Evolutionary conservation across 2,329 filamentous ascomycete genomes (phyloP), one percentile per base, ranked within the genome.

Genomic region (Xylaria sp.): DNA sequence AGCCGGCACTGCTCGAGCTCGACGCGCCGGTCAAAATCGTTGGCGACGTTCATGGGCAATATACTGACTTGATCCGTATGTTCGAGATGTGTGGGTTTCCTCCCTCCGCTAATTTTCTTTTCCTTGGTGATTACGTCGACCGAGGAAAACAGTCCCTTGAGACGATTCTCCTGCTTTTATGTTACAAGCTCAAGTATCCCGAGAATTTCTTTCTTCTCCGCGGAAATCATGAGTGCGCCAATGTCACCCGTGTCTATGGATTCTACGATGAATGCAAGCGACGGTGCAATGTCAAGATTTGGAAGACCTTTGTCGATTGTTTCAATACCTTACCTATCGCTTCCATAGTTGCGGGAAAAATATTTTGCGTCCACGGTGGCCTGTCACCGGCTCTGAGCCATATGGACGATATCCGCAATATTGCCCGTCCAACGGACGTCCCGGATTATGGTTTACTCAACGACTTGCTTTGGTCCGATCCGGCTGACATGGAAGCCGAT

Each of bases 261-360:
- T 99, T 99, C 86, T 99, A 99, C 86, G 96, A 99, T 79, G 95
- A 99, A 84, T 99, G 95, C 90, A 99, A 99, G 87, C 92, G 96
- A 80, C 89, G 95, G 76, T 98, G 97, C 86, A 99, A 98, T 84
- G 97, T 98, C 86, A 98, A 98, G 89, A 88, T 98, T 70, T 98
- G 95, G 95, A 99, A 99, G 89, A 98, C 95, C 1, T 98, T 99
- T 81, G 97, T 94, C 72, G 95, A 99, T 82, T 97, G 94, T 88
- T 99, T 99, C 89, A 99, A 99, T 87, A 97, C 94, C 84, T 84
- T 98, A 79, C 95, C 95, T 57, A 98, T 99, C 81, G 96, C 95
- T 67, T 95, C 96, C 75, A 99, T 99, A 83, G 97, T 99, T 77
- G 95, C 97, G 79, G 96, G 97, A 87, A 98, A 98, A 84, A 98